Evolutionary conservation across 106 monocot species (phyloP).

Genomic region (Allium sativum): DNA sequence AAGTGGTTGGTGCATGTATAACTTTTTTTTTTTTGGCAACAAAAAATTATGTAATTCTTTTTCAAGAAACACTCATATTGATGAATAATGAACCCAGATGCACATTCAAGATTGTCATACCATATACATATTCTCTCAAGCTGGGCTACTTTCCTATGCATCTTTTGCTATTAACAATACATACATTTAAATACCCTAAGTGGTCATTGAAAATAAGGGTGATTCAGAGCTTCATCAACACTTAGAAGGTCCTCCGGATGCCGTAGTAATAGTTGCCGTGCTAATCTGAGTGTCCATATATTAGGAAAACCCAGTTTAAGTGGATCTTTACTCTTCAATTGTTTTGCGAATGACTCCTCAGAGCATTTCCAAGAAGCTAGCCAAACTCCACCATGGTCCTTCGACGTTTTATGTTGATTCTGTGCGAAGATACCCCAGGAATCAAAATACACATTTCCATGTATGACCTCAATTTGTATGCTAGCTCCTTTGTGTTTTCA

Average conservation of each 20-base stretch:
- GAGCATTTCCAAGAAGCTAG: slow-evolving; percentile 86
- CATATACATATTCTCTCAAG: no score
- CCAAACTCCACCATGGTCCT: slow-evolving; percentile 24
- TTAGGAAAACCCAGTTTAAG: slow-evolving; percentile 85
- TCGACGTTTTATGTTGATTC: slow-evolving; percentile 15
- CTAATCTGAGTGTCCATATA: slow-evolving; percentile 73
- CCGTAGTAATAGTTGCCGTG: slow-evolving; percentile 71
- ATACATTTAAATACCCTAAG: no score
- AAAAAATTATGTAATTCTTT: no score
- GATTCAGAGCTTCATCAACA: slow-evolving; percentile 70
- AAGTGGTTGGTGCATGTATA: no score
- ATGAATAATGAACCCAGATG: no score
- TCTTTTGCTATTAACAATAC: no score
- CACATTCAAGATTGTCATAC: no score
- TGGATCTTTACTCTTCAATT: slow-evolving; percentile 77
- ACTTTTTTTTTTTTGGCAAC: no score
- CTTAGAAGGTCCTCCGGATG: slow-evolving; percentile 74
- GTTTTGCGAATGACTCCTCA: slow-evolving; percentile 68
- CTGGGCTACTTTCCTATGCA: no score
- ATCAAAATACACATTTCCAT: slow-evolving; percentile 91
- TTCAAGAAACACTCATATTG: no score
- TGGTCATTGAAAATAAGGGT: slow-evolving; percentile 56
- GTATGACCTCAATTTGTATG: slow-evolving; percentile 74
- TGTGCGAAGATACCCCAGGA: slow-evolving; percentile 61
- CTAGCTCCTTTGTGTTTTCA: slow-evolving; percentile 60